phyloP scores from a whole-genome alignment of 2,329 filamentous ascomycete species.

The Neospermospora avenae region DNA sequence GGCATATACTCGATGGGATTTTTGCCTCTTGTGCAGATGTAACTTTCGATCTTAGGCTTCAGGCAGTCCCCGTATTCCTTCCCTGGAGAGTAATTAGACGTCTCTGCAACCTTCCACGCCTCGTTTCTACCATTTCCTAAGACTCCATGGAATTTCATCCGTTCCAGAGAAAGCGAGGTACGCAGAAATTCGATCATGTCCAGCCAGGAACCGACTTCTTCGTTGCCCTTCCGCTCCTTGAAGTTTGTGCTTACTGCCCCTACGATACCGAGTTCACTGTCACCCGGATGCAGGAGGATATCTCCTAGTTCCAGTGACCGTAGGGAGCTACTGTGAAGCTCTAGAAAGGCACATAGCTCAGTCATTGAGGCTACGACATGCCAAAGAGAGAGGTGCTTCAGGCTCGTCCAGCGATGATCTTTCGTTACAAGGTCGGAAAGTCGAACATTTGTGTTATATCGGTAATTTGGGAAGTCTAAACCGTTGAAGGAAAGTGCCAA shows the following conservation, averaged over 20 bases:
- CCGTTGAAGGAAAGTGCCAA: background rate
- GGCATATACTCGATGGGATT: background rate
- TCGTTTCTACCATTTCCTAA: background rate
- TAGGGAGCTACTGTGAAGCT: background rate
- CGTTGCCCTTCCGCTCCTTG: background rate
- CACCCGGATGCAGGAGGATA: background rate
- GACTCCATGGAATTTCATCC: background rate
- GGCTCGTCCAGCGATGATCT: background rate
- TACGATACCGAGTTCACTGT: background rate
- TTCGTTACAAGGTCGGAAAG: background rate
- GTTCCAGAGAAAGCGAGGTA: background rate
- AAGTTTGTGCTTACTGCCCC: background rate
- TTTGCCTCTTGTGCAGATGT: background rate
- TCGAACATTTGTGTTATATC: background rate
- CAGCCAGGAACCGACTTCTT: background rate
- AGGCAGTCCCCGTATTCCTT: background rate
- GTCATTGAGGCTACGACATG: background rate
- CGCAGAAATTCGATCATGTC: background rate
- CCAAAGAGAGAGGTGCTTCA: background rate
- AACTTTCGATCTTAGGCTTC: background rate
- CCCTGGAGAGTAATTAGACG: background rate
- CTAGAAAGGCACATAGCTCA: background rate
- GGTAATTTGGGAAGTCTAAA: background rate
- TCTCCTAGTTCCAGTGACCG: background rate
- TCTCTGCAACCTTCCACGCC: background rate